These are phyloP conservation scores for Aspergillus fijiensis DNA, from an alignment of 2,329 filamentous ascomycete genomes.

Conservation along the genomic window DNA sequence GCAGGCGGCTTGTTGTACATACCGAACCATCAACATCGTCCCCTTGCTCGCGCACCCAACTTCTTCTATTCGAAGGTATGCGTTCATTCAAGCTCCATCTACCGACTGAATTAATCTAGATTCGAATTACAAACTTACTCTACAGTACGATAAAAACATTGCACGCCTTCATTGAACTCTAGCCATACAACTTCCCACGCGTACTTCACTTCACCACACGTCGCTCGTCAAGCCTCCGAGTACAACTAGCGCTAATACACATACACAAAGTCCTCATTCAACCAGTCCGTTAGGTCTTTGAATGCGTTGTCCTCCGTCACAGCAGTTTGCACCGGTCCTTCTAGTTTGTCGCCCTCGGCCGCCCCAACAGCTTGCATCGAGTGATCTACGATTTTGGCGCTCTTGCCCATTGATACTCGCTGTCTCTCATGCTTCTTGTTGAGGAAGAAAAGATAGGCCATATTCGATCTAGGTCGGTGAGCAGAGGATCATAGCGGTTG, in stretches of 20 bases:
- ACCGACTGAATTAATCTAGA: no score
- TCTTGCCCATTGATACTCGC: slow-evolving; percentile 61
- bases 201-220: background rate
- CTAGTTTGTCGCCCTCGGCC: slow-evolving; percentile 29
- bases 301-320: slow-evolving; percentile 51
- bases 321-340: slow-evolving; percentile 23
- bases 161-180: no score
- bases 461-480: slow-evolving; percentile 30
- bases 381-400: slow-evolving; percentile 56
- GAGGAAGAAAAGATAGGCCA: slow-evolving; percentile 52
- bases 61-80: no score
- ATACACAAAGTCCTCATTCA: slow-evolving; percentile 66
- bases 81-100: no score
- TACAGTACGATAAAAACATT: no score
- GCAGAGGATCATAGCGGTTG: background rate
- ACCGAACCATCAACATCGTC: no score
- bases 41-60: no score
- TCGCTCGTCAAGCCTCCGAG: background rate
- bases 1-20: no score
- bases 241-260: slow-evolving; percentile 43
- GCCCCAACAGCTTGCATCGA: slow-evolving; percentile 53
- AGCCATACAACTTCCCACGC: no score
- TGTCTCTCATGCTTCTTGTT: slow-evolving; percentile 57
- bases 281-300: slow-evolving; percentile 59
- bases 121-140: no score